A percentile compares a stretch with the other conserved stretches of the same genome.
Evolutionary conservation across 495 filamentous ascomycete genomes (phyloP).

Genomic region (Physcia stellaris): DNA sequence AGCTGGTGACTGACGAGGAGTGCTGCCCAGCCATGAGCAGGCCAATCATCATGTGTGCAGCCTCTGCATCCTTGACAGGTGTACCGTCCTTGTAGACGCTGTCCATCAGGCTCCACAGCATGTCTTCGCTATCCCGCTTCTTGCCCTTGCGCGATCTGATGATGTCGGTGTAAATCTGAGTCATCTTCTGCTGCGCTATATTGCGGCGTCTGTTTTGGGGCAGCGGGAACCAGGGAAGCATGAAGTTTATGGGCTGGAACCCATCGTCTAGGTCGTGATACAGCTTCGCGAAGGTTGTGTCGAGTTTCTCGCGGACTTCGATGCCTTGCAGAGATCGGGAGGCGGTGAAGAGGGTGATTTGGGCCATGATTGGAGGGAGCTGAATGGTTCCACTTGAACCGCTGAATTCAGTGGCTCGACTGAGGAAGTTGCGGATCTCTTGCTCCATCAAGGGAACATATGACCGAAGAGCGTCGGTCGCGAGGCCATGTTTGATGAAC

Average conservation of each 20-base stretch:
- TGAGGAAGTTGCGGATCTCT: slow-evolving; percentile 22
- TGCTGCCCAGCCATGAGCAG: slow-evolving; percentile 55
- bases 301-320: slow-evolving; percentile 47
- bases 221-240: slow-evolving; percentile 47
- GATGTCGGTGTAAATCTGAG: slow-evolving; percentile 45
- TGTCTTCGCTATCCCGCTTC: slow-evolving; percentile 44
- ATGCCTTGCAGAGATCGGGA: slow-evolving; percentile 51
- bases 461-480: slow-evolving; percentile 45
- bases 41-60: slow-evolving; percentile 58
- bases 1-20: slow-evolving; percentile 40
- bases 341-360: slow-evolving; percentile 54
- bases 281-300: slow-evolving; percentile 47
- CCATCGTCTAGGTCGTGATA: slow-evolving; percentile 56
- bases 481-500: slow-evolving; percentile 55
- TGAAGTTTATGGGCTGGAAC: slow-evolving; percentile 53
- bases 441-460: slow-evolving; percentile 34
- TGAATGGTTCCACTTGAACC: slow-evolving; percentile 32
- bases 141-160: slow-evolving; percentile 38
- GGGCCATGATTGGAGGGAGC: slow-evolving; percentile 39
- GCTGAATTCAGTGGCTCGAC: slow-evolving; percentile 39
- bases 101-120: slow-evolving; percentile 57
- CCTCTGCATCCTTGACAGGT: slow-evolving; percentile 43
- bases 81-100: slow-evolving; percentile 50
- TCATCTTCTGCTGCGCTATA: slow-evolving; percentile 41
- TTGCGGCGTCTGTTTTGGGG: slow-evolving; percentile 50